phyloP scores from a whole-genome alignment of 139 green algal species.

The Ostreobium quekettii region DNA sequence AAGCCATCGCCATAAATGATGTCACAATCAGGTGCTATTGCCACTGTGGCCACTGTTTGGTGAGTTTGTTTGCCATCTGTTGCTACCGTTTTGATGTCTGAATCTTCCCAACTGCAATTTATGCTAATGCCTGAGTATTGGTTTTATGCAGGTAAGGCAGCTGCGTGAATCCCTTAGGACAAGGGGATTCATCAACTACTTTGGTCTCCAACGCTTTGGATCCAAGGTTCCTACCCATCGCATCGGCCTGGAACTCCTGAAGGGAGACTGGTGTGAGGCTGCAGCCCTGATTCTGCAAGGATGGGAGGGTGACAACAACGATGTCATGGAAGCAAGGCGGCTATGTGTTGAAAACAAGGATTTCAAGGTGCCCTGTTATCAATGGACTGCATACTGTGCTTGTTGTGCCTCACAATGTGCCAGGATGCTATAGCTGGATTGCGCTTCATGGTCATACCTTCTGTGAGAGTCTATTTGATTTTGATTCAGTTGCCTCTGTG shows the following conservation, averaged over 20 bases:
- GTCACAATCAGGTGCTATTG: no score
- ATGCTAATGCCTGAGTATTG: no score
- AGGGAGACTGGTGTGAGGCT: slow-evolving; percentile 13
- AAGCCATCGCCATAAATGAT: no score
- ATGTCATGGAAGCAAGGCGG: background rate
- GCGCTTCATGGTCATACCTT: no score
- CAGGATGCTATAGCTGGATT: no score
- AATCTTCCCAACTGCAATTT: no score
- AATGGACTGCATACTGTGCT: background rate
- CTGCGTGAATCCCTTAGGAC: slow-evolving; percentile 36
- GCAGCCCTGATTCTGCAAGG: slow-evolving; percentile 6
- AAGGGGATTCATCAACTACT: slow-evolving; percentile 92
- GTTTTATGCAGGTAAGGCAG: slow-evolving; percentile 36
- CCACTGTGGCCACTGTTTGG: no score
- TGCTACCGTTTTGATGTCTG: no score
- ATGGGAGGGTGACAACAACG: background rate
- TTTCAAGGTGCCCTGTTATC: background rate
- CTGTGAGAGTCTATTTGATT: no score
- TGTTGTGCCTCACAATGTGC: no score
- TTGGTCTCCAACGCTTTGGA: slow-evolving; percentile 91
- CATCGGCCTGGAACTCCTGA: slow-evolving; percentile 24
- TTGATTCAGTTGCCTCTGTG: background rate
- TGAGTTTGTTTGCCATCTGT: no score
- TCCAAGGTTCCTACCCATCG: slow-evolving; percentile 65
- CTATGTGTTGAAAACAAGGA: background rate